Conservation (phyloP, 768 basidiomycete species). For the Termitomyces sp. region DNA sequence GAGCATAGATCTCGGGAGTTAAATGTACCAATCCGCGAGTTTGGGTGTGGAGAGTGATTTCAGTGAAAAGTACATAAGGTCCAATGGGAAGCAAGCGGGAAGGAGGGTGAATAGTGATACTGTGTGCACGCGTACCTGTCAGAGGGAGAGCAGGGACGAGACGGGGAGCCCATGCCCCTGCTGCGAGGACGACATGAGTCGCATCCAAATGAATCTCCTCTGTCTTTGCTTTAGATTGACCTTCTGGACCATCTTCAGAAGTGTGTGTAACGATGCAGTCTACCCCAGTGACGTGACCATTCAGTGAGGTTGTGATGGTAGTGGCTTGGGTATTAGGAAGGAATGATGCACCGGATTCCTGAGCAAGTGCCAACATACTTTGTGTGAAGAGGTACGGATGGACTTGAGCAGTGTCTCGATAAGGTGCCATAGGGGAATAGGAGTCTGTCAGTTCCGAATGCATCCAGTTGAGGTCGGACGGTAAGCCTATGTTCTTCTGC, state of each 20-base stretch:
- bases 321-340: conserved; percentile 39
- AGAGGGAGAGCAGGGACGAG: conserved; percentile 56
- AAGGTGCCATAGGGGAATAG: conserved; percentile 54
- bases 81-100: conserved; percentile 41
- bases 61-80: conserved; percentile 82
- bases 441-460: conserved; percentile 51
- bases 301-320: conserved; percentile 29
- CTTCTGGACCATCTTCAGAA: neutral
- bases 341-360: conserved; percentile 44
- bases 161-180: conserved; percentile 82
- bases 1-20: conserved; percentile 68
- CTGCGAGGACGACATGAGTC: conserved; percentile 69
- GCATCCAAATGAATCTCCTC: conserved; percentile 37
- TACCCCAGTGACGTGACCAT: conserved; percentile 43
- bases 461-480: conserved; percentile 50
- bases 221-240: conserved; percentile 15
- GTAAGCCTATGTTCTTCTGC: conserved; percentile 31
- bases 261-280: conserved; percentile 25
- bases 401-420: conserved; percentile 67
- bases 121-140: conserved; percentile 64
- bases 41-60: conserved; percentile 37
- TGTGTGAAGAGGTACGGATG: conserved; percentile 73
- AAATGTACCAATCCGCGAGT: conserved; percentile 18
- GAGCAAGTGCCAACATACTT: conserved; percentile 63
- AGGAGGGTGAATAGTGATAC: conserved; percentile 55